A percentile compares a stretch with the other conserved stretches of the same genome.
phyloP scores from a whole-genome alignment of 2,329 filamentous ascomycete genomes.

The Ascochyta pisi region DNA sequence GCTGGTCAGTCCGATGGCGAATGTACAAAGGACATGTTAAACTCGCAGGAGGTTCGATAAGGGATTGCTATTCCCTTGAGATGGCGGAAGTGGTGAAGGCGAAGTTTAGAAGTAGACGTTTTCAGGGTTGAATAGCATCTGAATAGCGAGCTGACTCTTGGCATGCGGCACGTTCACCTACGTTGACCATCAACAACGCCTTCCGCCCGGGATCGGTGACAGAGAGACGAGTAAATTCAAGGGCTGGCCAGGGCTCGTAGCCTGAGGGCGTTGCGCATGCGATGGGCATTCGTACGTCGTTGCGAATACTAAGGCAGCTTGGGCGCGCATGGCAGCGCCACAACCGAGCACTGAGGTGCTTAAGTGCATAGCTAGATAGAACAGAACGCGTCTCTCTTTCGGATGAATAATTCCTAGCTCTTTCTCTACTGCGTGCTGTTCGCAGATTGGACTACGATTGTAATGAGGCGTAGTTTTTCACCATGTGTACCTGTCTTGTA shows the following conservation, averaged over 20 bases:
- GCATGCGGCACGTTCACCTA: constrained; percentile 10
- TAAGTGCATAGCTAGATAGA: neutral
- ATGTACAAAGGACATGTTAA: constrained; percentile 20
- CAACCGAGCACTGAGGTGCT: neutral
- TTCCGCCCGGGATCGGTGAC: neutral
- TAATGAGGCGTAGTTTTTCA: neutral
- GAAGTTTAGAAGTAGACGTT: constrained; percentile 22
- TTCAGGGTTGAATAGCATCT: constrained; percentile 40
- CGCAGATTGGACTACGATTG: neutral
- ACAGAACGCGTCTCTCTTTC: neutral
- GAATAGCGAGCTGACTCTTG: constrained; percentile 33
- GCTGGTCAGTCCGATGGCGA: constrained; percentile 4
- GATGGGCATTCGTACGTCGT: neutral
- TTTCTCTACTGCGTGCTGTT: neutral
- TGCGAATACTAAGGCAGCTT: neutral
- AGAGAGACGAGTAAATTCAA: neutral
- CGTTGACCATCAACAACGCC: neutral
- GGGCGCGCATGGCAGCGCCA: neutral
- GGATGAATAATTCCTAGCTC: neutral
- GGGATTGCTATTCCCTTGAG: constrained; percentile 22
- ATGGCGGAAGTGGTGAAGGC: constrained; percentile 21
- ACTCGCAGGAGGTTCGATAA: constrained; percentile 13
- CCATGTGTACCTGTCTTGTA: neutral
- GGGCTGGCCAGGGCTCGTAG: neutral
- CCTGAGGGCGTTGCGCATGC: neutral